Evolutionary conservation across 129 eudicot genomes (phyloP), one percentile per base, ranked within the genome.

Genomic region (Saposhnikovia divaricata): DNA sequence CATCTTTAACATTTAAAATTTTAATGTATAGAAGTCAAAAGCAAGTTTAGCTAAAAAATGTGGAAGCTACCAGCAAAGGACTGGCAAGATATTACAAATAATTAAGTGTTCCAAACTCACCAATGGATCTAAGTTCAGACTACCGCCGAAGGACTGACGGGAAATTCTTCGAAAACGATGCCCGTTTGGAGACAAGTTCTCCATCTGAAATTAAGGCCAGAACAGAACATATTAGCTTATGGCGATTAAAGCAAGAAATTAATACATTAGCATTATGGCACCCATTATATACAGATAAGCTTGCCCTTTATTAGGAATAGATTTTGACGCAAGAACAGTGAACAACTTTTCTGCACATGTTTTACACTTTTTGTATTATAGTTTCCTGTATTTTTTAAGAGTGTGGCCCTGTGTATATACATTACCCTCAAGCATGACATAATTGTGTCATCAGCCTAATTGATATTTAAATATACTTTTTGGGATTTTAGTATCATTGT

Each of bases 81-180:
- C 43, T 43, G 12, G 19, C 76, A 10, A 12, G 44, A 15, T 19
- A 66, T 69, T 31, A 42, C 16, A 15, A 34, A 37, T 43, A 25
- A 13, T 34, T 12, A 12, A 23, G 65, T 11, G 46, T 43, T 12
- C 37, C 72, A 79, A 75, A 81, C 94, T 90, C 85, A 96, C 99
- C 94, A 84, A 74, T 46, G 99, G 90, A 82, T 92, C 98, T 51
- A 89, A 77, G 83, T 92, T 89, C 87, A 88, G 82, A 86, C 88
- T 84, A 19, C 90, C 89, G 79, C 95, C 89, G 66, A 87, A 84
- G 9, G 90, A 86, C 77, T 88, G 93, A 48, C 90, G 96, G 1
- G 91, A 90, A 72, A 92, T 85, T 82, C 94, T 86, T 80, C 90
- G 86, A 80, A 95, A 95, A 47, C 99, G 95, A 79, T 86, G 89